Percentiles rank a stretch among this genome's conserved stretches.
Conservation (phyloP, 2,329 filamentous ascomycete genomes). For the Botrytis squamosa region DNA sequence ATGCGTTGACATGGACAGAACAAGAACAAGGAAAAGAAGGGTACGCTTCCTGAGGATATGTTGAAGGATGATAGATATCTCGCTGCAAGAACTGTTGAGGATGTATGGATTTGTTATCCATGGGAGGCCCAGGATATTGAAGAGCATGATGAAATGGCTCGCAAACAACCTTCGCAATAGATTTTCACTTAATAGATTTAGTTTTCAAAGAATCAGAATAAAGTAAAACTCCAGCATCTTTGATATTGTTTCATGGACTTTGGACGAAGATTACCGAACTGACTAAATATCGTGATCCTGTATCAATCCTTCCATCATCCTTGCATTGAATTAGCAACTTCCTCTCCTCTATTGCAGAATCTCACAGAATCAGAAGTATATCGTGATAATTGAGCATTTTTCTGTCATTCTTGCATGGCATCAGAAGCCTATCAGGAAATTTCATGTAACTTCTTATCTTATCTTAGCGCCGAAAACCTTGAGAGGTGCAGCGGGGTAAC, state of each 20-base stretch:
- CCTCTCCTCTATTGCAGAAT: neutral
- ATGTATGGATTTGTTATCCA: slow-evolving; percentile 98
- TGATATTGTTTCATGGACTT: neutral
- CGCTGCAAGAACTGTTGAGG: slow-evolving; percentile 83
- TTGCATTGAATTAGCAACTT: neutral
- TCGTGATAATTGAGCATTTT: neutral
- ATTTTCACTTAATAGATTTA: neutral
- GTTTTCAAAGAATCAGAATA: neutral
- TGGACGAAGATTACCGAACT: neutral
- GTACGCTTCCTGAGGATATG: slow-evolving; percentile 75
- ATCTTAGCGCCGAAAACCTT: slow-evolving; percentile 11
- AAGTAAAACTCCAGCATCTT: neutral
- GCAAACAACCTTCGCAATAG: slow-evolving; percentile 30
- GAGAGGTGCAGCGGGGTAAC: slow-evolving; percentile 1
- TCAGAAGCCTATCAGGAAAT: slow-evolving; percentile 4
- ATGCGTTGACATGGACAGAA: slow-evolving; percentile 54
- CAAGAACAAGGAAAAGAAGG: slow-evolving; percentile 97
- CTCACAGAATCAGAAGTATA: neutral
- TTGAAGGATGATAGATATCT: slow-evolving; percentile 70
- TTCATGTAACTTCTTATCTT: slow-evolving; percentile 5
- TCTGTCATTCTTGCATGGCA: neutral
- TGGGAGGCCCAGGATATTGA: slow-evolving; percentile 97
- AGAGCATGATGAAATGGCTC: slow-evolving; percentile 76
- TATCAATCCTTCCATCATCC: neutral
- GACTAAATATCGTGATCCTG: neutral